Evolutionary conservation across 345 rosid species (phyloP).

Genomic region (Gynandropsis gynandra): DNA sequence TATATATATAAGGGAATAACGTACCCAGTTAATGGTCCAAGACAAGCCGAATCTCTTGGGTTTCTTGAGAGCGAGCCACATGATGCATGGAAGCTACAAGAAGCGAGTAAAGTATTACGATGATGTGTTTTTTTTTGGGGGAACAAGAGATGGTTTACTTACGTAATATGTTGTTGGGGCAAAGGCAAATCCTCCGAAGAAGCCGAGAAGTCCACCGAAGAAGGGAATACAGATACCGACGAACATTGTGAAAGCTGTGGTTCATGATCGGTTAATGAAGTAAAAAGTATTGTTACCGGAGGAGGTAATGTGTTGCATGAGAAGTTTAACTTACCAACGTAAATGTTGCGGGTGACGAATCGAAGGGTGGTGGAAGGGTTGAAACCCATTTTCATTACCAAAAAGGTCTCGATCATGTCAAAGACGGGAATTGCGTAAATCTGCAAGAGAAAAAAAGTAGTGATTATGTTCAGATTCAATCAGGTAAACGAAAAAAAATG

Average conservation of each 20-base stretch:
- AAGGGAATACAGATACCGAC: conserved; percentile 59
- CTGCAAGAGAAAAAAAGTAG: conserved; percentile 23
- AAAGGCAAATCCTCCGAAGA: conserved; percentile 85
- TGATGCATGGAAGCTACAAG: conserved; percentile 65
- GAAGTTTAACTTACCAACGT: conserved; percentile 48
- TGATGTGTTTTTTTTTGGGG: background rate
- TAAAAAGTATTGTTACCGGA: too few species aligned
- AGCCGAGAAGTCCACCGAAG: conserved; percentile 70
- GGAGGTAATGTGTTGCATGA: too few species aligned
- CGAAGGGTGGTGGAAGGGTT: conserved; percentile 47
- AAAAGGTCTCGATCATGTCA: conserved; percentile 67
- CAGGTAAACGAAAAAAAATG: background rate
- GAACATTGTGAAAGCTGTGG: conserved; percentile 67
- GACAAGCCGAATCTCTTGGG: conserved; percentile 55
- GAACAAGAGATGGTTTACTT: conserved; percentile 13
- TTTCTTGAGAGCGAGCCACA: conserved; percentile 63
- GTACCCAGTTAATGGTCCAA: conserved; percentile 71
- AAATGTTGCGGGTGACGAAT: conserved; percentile 46
- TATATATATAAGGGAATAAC: background rate
- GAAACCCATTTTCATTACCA: conserved; percentile 50
- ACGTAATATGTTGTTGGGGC: conserved; percentile 80
- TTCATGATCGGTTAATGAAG: too few species aligned
- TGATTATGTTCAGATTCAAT: too few species aligned
- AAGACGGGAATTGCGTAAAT: conserved; percentile 77
- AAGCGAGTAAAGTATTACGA: background rate